Evolutionary conservation across 768 basidiomycete genomes (phyloP).

Genomic region (Floccularia luteovirens): DNA sequence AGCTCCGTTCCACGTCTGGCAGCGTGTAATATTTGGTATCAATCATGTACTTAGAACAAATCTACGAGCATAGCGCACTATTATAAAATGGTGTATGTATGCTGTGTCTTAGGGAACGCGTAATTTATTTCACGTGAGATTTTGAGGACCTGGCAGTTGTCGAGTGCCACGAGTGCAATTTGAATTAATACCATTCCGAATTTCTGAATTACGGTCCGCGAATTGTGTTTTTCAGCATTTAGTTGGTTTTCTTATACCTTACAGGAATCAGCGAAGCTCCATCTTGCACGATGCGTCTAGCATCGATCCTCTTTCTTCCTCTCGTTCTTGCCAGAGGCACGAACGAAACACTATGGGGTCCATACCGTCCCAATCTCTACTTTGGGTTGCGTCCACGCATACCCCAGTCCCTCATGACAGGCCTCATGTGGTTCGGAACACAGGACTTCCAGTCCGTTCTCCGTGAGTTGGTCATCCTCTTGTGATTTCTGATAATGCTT

Average conservation of each 20-base stretch:
- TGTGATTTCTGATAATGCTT: constrained; percentile 2
- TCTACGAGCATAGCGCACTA: too few species aligned
- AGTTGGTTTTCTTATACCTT: too few species aligned
- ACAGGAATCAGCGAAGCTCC: too few species aligned
- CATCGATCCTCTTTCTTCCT: constrained; percentile 39
- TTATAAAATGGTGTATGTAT: too few species aligned
- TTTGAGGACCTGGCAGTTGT: too few species aligned
- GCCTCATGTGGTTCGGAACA: constrained; percentile 91
- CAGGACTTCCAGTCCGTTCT: constrained; percentile 70
- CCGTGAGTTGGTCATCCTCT: constrained; percentile 34
- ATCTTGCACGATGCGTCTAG: constrained; percentile 38
- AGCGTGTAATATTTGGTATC: too few species aligned
- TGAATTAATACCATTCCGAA: too few species aligned
- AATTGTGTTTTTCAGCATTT: neutral
- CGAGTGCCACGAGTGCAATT: too few species aligned
- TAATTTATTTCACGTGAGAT: too few species aligned
- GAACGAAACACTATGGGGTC: constrained; percentile 73
- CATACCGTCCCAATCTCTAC: constrained; percentile 91
- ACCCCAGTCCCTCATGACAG: constrained; percentile 87
- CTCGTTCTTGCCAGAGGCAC: constrained; percentile 26
- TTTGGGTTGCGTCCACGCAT: constrained; percentile 83
- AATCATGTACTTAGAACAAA: too few species aligned
- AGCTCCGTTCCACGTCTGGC: too few species aligned
- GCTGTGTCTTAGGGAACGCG: too few species aligned
- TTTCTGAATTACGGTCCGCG: neutral